A percentile compares a stretch with the other conserved stretches of the same genome.
These are phyloP conservation scores for Coemansia sp. DNA, from an alignment of 371 early-diverging fungal genomes.

Conservation along the genomic window DNA sequence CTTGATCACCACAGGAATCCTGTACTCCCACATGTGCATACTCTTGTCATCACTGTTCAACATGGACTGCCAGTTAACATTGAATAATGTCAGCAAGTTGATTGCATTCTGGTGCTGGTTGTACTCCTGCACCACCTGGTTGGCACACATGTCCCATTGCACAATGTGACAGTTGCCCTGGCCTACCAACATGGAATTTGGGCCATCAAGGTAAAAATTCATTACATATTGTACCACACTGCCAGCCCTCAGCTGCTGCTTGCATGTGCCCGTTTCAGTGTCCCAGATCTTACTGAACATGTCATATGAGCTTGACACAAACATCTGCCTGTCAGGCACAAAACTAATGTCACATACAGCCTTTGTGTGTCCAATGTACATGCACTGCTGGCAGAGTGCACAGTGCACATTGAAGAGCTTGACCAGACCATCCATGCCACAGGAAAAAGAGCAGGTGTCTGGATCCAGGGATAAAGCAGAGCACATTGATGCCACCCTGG, in stretches of 20 bases:
- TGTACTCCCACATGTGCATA: conserved; percentile 96
- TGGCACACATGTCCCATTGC: conserved; percentile 80
- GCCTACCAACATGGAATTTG: conserved; percentile 89
- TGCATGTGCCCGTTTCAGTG: conserved; percentile 93
- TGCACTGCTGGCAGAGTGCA: conserved; percentile 78
- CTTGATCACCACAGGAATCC: conserved; percentile 96
- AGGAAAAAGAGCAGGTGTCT: conserved; percentile 88
- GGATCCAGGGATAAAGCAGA: conserved; percentile 85
- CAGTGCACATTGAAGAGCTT: conserved; percentile 97
- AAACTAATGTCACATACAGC: conserved; percentile 93
- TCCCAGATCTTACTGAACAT: conserved; percentile 94
- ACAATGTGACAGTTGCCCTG: conserved; percentile 91
- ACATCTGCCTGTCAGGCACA: conserved; percentile 72
- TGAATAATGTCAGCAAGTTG: conserved; percentile 95
- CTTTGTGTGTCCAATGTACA: conserved; percentile 89
- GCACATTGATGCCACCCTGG: conserved; percentile 86
- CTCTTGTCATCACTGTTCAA: conserved; percentile 97
- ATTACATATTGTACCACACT: conserved; percentile 86
- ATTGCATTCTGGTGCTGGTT: conserved; percentile 96
- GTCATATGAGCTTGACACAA: conserved; percentile 91
- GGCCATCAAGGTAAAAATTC: conserved; percentile 84
- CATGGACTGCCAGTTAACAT: conserved; percentile 91
- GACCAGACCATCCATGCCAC: conserved; percentile 90
- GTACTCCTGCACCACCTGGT: conserved; percentile 90
- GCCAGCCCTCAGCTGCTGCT: conserved; percentile 66